Percentiles rank a stretch among this genome's conserved stretches.
Conservation (phyloP, 192 early-diverging fungal genomes). For the Geranomyces michiganensis region DNA sequence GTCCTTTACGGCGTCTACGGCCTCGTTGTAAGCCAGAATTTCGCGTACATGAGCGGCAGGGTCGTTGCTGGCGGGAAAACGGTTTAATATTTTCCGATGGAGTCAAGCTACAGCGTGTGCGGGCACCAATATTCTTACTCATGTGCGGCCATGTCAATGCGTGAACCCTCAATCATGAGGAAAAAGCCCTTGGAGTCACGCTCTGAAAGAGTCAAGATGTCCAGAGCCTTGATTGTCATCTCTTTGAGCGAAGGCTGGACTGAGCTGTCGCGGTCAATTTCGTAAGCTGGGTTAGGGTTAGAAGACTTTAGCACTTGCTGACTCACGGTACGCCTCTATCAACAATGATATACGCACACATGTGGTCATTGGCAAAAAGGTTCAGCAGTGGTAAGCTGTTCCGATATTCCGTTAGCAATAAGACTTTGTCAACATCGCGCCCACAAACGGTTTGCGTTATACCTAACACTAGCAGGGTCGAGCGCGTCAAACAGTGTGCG, state of each 20-base stretch:
- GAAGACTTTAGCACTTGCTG: neutral
- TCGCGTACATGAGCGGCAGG: constrained; percentile 90
- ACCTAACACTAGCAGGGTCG: constrained; percentile 12
- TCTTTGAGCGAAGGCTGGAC: constrained; percentile 79
- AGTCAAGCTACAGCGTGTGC: constrained; percentile 5
- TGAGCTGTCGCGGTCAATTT: constrained; percentile 76
- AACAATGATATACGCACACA: constrained; percentile 48
- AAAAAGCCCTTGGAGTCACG: constrained; percentile 77
- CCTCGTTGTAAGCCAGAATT: constrained; percentile 86
- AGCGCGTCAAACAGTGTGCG: constrained; percentile 15
- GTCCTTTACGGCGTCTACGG: constrained; percentile 69
- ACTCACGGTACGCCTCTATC: too few relatives aligned
- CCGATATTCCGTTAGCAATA: neutral
- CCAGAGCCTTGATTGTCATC: constrained; percentile 85
- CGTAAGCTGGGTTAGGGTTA: constrained; percentile 57
- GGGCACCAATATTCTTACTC: constrained; percentile 9
- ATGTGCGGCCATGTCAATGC: constrained; percentile 98
- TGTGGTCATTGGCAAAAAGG: constrained; percentile 83
- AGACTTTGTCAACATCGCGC: neutral
- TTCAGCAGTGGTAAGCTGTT: constrained; percentile 70
- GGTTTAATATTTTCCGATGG: neutral
- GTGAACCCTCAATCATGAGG: constrained; percentile 94
- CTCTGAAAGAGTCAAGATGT: constrained; percentile 53
- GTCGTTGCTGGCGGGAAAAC: constrained; percentile 66
- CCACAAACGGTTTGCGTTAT: neutral